Conservation (phyloP, 345 rosid species). For the Euphorbia peplus region DNA sequence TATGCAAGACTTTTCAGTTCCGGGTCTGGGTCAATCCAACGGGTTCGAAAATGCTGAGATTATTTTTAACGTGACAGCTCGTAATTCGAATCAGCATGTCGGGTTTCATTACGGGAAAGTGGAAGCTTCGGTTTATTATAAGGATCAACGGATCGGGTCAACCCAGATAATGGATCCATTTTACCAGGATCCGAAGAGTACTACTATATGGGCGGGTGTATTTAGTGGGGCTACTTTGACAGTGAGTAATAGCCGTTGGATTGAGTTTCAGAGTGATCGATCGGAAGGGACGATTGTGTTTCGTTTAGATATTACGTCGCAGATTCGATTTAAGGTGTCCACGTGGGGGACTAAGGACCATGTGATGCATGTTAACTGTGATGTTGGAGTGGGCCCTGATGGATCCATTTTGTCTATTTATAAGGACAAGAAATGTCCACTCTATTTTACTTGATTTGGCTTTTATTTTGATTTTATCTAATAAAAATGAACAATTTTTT, state of each 20-base stretch:
- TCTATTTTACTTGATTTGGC: slow-evolving; percentile 60
- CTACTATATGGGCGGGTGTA: slow-evolving; percentile 39
- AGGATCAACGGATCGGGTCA: slow-evolving; percentile 54
- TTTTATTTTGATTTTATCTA: neutral
- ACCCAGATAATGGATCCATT: slow-evolving; percentile 35
- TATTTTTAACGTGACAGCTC: slow-evolving; percentile 56
- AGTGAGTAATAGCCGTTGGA: slow-evolving; percentile 55
- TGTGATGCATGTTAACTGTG: slow-evolving; percentile 61
- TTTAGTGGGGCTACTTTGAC: slow-evolving; percentile 57
- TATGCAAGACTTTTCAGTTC: slow-evolving; percentile 45
- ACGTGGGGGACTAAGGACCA: slow-evolving; percentile 63
- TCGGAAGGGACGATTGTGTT: slow-evolving; percentile 50
- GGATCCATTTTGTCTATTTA: slow-evolving; percentile 50
- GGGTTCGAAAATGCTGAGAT: slow-evolving; percentile 58
- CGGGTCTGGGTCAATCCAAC: slow-evolving; percentile 38
- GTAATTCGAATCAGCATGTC: slow-evolving; percentile 68
- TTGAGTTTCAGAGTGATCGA: slow-evolving; percentile 56
- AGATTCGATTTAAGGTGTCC: slow-evolving; percentile 61
- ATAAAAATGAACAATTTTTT: no score
- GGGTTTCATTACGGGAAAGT: slow-evolving; percentile 53
- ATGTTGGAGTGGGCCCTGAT: slow-evolving; percentile 54
- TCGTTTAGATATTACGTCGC: slow-evolving; percentile 55
- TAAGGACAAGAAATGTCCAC: slow-evolving; percentile 58
- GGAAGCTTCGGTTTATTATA: slow-evolving; percentile 57
- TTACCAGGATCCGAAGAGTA: slow-evolving; percentile 72